These are phyloP conservation scores for Vitis riparia DNA, from an alignment of 164 flowering plant genomes.

Conservation along the genomic window DNA sequence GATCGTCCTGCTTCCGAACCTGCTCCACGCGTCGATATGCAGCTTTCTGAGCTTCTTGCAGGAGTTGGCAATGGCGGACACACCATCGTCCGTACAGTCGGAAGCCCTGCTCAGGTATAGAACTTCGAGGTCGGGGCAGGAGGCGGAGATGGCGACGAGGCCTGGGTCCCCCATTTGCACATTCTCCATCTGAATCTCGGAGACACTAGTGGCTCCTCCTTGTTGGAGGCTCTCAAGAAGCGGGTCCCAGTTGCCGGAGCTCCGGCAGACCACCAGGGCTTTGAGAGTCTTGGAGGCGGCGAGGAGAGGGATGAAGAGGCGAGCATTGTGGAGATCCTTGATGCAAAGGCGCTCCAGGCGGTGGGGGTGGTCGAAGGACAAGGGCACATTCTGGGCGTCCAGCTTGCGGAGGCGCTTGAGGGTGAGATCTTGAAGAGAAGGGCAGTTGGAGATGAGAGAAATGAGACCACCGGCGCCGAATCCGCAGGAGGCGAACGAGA, in stretches of 20 bases:
- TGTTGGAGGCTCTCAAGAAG: constrained; percentile 5
- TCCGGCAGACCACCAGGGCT: constrained; percentile 22
- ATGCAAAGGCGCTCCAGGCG: constrained; percentile 24
- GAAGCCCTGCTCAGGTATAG: constrained; percentile 23
- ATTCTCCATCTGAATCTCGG: constrained; percentile 30
- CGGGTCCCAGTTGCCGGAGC: constrained; percentile 29
- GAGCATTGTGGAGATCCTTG: constrained; percentile 32
- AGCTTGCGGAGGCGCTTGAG: constrained; percentile 30
- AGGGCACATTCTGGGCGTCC: constrained; percentile 11
- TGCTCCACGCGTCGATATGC: constrained; percentile 26
- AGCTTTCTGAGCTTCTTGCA: constrained; percentile 30
- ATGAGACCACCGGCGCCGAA: constrained; percentile 21
- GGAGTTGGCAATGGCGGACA: constrained; percentile 20
- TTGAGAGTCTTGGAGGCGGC: constrained; percentile 9
- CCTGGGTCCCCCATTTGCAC: constrained; percentile 27
- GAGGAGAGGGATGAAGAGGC: constrained; percentile 24
- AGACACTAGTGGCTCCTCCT: neutral
- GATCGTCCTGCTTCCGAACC: constrained; percentile 19
- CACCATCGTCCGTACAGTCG: constrained; percentile 27
- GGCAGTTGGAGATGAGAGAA: constrained; percentile 23
- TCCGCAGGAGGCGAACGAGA: constrained; percentile 27
- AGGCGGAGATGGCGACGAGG: constrained; percentile 20
- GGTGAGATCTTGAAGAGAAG: constrained; percentile 23
- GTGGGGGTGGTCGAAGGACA: neutral
- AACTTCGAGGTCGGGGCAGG: constrained; percentile 20